Percentiles rank a stretch among this genome's conserved stretches.
Evolutionary conservation across 768 basidiomycete species (phyloP).

Genomic region (Boletus rubroflammeus): DNA sequence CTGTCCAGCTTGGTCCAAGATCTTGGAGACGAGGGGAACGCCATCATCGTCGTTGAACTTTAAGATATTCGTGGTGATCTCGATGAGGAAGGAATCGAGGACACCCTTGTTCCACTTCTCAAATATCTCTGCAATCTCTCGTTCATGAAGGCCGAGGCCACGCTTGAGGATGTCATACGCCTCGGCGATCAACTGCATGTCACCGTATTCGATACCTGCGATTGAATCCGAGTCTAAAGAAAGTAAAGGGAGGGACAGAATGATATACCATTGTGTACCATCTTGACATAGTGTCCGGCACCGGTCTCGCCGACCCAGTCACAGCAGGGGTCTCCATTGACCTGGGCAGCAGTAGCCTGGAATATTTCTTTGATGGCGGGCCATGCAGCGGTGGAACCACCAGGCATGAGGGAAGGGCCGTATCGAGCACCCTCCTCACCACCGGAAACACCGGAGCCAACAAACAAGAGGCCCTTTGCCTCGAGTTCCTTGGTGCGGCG

Average conservation of each 20-base stretch:
- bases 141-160: conserved; percentile 80
- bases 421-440: conserved; percentile 98
- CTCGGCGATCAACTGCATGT: conserved; percentile 99
- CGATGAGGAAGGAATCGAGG: conserved; percentile 98
- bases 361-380: conserved; percentile 97
- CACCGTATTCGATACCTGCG: conserved; percentile 96
- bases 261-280: conserved; percentile 90
- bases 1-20: conserved; percentile 94
- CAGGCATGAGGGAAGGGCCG: conserved; percentile 99
- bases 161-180: conserved; percentile 98
- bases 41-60: conserved; percentile 97
- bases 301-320: conserved; percentile 99
- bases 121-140: conserved; percentile 95
- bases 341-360: conserved; percentile 96
- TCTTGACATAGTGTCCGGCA: conserved; percentile 98
- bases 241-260: not conserved
- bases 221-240: conserved; percentile 4
- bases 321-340: conserved; percentile 93
- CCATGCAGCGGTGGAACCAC: conserved; percentile 93
- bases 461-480: conserved; percentile 91
- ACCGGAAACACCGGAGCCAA: conserved; percentile 98
- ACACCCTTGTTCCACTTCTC: conserved; percentile 96
- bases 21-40: conserved; percentile 85
- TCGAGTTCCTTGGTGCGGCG: conserved; percentile 93
- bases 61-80: conserved; percentile 96